Evolutionary conservation across 768 basidiomycete species (phyloP), one percentile per base, ranked within the genome.

Genomic region (Lanmaoa pseudosensibilis): DNA sequence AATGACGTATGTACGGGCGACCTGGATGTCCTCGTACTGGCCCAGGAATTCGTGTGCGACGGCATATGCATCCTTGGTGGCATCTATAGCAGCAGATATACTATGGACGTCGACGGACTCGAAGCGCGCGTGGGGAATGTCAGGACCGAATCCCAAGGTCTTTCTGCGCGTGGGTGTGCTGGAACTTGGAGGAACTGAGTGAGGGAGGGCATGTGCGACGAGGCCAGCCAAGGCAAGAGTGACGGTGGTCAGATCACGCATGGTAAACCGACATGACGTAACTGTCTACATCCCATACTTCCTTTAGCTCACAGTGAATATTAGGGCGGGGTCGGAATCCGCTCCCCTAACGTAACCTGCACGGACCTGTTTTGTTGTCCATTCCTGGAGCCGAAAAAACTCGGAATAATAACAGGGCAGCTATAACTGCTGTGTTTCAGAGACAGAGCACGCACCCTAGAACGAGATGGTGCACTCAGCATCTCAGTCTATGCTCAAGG

Each of bases 61-160:
- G 13, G 81, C 78, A 38, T 77, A 68, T 7, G 88, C 84, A 64
- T 86, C 80, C 39, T 73, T 69, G 38, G 73, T 64, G 10, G 73
- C 56, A 55, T 73, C 69, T 12, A 74, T 61, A 49, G 82, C 77
- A 0, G 73, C 76, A 55, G 78, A 74, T 33, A 68, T 61, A n/a
- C n/a, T n/a, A 0, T 2, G 46, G 21, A 52, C 37, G 70, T 77
- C 73, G 12, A 80, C 77, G 8, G 84, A 75, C 53, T 75, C 72
- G 74, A 86, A 92, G 46, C 81, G 81, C 5, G 88, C 87, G 63
- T 92, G 87, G 5, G 85, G 82, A 58, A 87, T 87, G 18, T 79
- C 75, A 6, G 94, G 93, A 1, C 95, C 95, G 69, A 96, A 97
- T 27, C 87, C 86, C 52, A 98, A 81, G 0, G 95, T 83, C 87